phyloP scores from a whole-genome alignment of 208 protist genomes.

The Acanthamoeba rhysodes region DNA sequence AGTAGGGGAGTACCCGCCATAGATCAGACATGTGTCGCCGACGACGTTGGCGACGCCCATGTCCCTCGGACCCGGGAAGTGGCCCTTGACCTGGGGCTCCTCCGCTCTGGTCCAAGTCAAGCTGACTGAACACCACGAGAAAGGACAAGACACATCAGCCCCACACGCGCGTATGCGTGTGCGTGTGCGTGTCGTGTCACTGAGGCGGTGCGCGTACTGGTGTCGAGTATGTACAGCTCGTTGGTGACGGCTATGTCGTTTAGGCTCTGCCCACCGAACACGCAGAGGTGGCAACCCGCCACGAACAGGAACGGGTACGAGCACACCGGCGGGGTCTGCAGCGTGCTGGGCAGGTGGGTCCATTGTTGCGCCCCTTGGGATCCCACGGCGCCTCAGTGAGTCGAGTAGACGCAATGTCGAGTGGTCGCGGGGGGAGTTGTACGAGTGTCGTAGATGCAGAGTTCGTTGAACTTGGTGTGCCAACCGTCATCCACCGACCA shows the following conservation, averaged over 20 bases:
- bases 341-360: background rate
- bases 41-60: constrained; percentile 46
- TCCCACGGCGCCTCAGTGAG: too few relatives aligned
- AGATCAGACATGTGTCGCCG: background rate
- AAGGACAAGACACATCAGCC: background rate
- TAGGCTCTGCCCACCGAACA: constrained; percentile 23
- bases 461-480: constrained; percentile 17
- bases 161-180: background rate
- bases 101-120: constrained; percentile 7
- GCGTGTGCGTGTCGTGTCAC: background rate
- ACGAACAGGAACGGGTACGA: constrained; percentile 58
- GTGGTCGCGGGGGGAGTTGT: background rate
- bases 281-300: constrained; percentile 3
- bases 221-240: constrained; percentile 23
- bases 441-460: constrained; percentile 58
- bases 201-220: background rate
- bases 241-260: constrained; percentile 6
- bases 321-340: background rate
- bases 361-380: background rate
- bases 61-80: constrained; percentile 1
- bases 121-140: background rate
- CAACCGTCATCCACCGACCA: constrained; percentile 1
- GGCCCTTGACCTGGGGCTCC: background rate
- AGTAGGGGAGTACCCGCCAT: background rate
- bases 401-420: too few relatives aligned